Base-by-base conservation (phyloP, 176 grass and related monocot genomes). In the Aegilops longissima region DNA sequence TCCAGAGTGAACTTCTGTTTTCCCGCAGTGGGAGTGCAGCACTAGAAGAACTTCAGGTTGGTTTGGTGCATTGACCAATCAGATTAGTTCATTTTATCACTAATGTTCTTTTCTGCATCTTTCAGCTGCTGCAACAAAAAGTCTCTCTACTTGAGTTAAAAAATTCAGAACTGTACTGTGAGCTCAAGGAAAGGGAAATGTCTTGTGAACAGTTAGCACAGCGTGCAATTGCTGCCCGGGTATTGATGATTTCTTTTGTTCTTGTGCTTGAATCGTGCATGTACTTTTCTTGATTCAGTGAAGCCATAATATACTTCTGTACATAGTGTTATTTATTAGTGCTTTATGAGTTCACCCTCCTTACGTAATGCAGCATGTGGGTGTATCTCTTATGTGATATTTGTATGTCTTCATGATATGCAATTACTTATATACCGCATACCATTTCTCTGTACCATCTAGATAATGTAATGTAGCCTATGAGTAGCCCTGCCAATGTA, bases 41-140 rank as follows among this genome's bases (percentile, higher is more conserved):
- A 36, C 77, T 96, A 27, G 97, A 99, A 91, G 97, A 99, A 86
- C 81, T 96, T 88, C 94, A 99, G 92, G 97, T 98, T 80, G 9
- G 67, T 49, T 81, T 77, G 2, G 61, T 90, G 17, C 12, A 59
- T 66, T 82, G 31, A 39, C 23, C 64, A 42, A 74, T 40, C 13
- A 56, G 18, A 76, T 65, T 38, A 77, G 29, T 78, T 81, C 42
- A 36, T 63, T 62, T 51, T 27, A 20, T 76, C 44, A 31, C 52
- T 91, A 71, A 85, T 82, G 10, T 2, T 71, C 4, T 85, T 70
- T 79, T 80, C 1, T 70, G 49, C 67, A 76, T 77, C 13, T 76
- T 94, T 70, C 58, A 98, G 97, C 61, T 99, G 79, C 80, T 99
- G 76, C 94, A 90, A 65, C 87, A 94, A 82, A 99, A 93, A 76